phyloP scores from a whole-genome alignment of 441 rosid species.

The Populus hybrid region DNA sequence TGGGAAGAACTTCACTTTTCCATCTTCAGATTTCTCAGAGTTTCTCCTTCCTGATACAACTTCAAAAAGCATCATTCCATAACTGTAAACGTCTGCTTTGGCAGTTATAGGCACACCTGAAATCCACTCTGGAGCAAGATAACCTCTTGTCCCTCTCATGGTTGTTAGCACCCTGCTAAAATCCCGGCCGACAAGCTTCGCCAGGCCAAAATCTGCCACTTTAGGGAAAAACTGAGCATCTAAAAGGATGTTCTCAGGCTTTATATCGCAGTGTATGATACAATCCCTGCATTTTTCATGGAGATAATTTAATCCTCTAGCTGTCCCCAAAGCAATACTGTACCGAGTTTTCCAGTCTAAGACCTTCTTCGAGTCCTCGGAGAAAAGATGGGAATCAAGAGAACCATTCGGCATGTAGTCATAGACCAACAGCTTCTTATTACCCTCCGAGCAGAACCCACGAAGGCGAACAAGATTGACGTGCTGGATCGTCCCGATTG shows the following conservation, averaged over 20 bases:
- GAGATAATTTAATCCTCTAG: too few species aligned
- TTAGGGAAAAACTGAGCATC: too few species aligned
- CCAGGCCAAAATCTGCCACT: too few species aligned
- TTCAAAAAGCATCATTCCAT: constrained; percentile 83
- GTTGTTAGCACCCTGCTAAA: too few species aligned
- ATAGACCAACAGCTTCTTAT: constrained; percentile 49
- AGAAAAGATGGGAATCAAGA: constrained; percentile 50
- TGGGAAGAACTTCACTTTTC: constrained; percentile 51
- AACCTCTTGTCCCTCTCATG: constrained; percentile 54
- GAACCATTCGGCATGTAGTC: constrained; percentile 77
- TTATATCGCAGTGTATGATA: too few species aligned
- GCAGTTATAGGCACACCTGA: constrained; percentile 70
- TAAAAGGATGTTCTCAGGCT: too few species aligned
- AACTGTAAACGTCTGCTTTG: constrained; percentile 81
- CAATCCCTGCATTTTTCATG: too few species aligned
- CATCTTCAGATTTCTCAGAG: constrained; percentile 45
- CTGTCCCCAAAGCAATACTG: constrained; percentile 35
- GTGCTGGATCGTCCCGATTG: constrained; percentile 70
- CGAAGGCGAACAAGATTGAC: constrained; percentile 71
- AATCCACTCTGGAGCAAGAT: constrained; percentile 80
- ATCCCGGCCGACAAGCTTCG: too few species aligned
- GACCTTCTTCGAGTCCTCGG: constrained; percentile 17
- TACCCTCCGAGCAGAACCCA: constrained; percentile 65
- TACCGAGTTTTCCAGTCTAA: constrained; percentile 56
- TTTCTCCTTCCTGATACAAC: constrained; percentile 66